Conservation (phyloP, 495 filamentous ascomycete species). For the Podospora tetraspora region DNA sequence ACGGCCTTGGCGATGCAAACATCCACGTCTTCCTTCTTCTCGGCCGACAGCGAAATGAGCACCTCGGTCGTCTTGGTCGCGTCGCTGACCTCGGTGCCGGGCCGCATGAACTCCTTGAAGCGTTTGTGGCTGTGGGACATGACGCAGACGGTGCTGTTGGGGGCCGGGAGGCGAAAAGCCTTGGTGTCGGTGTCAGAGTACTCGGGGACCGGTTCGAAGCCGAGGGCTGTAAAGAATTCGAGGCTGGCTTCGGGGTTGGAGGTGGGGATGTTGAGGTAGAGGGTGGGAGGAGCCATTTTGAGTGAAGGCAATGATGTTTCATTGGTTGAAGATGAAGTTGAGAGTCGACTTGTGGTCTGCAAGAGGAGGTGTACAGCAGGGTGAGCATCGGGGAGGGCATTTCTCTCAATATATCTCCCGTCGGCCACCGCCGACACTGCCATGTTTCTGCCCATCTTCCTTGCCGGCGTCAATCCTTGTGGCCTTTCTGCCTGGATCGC, state of each 20-base stretch:
- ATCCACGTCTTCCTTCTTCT: slow-evolving; percentile 15
- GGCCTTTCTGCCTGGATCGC: neutral
- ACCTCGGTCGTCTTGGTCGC: slow-evolving; percentile 16
- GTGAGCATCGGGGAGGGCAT: neutral
- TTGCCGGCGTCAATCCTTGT: neutral
- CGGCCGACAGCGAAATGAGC: slow-evolving; percentile 11
- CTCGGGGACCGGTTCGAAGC: slow-evolving; percentile 13
- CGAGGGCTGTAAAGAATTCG: slow-evolving; percentile 18
- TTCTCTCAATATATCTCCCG: neutral
- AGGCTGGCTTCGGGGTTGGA: slow-evolving; percentile 6
- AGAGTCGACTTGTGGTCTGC: neutral
- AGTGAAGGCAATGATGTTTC: neutral
- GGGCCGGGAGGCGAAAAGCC: slow-evolving; percentile 15
- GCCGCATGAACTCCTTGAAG: slow-evolving; percentile 19
- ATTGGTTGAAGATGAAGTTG: neutral
- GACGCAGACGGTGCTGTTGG: slow-evolving; percentile 16
- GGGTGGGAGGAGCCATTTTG: slow-evolving; percentile 9
- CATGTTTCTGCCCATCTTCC: neutral
- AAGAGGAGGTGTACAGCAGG: neutral
- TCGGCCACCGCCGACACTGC: neutral
- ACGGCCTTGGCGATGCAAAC: slow-evolving; percentile 13
- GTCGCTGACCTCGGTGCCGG: slow-evolving; percentile 11
- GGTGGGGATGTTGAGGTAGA: slow-evolving; percentile 22
- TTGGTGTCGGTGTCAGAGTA: slow-evolving; percentile 16
- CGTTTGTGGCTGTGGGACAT: slow-evolving; percentile 21